Evolutionary conservation across 2,329 filamentous ascomycete genomes (phyloP).

Genomic region (Scytalidium lignicola): DNA sequence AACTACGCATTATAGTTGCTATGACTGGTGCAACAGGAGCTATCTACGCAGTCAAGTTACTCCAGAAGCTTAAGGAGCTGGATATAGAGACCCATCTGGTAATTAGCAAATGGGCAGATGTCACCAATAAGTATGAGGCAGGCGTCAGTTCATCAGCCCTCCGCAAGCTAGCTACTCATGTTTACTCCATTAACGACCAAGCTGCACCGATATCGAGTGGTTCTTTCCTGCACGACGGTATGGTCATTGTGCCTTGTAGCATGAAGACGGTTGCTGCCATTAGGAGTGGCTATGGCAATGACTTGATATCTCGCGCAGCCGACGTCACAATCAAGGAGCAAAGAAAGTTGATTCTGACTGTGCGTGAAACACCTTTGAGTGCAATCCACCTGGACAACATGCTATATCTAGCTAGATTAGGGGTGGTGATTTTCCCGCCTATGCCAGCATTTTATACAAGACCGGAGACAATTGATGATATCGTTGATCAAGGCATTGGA

Average conservation of each 20-base stretch:
- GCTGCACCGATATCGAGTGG: slow-evolving; percentile 40
- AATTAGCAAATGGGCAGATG: slow-evolving; percentile 43
- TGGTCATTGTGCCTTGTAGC: slow-evolving; percentile 43
- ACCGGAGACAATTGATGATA: slow-evolving; percentile 34
- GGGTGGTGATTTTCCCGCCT: slow-evolving; percentile 39
- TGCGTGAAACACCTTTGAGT: slow-evolving; percentile 39
- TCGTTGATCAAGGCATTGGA: slow-evolving; percentile 40
- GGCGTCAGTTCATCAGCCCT: slow-evolving; percentile 33
- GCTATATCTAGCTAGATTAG: slow-evolving; percentile 31
- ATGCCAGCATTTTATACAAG: slow-evolving; percentile 40
- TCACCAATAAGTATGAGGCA: slow-evolving; percentile 43
- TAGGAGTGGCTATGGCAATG: slow-evolving; percentile 35
- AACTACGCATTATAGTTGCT: slow-evolving; percentile 37
- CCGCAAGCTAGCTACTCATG: slow-evolving; percentile 32
- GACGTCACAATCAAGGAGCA: slow-evolving; percentile 43
- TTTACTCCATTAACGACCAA: slow-evolving; percentile 38
- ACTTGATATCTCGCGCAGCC: slow-evolving; percentile 39
- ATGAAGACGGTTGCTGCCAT: slow-evolving; percentile 44
- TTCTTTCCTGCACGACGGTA: slow-evolving; percentile 38
- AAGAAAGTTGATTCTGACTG: slow-evolving; percentile 34
- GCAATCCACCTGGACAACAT: slow-evolving; percentile 43
- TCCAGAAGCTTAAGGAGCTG: slow-evolving; percentile 35
- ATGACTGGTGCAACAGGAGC: slow-evolving; percentile 47
- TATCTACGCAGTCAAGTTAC: slow-evolving; percentile 35
- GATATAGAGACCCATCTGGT: slow-evolving; percentile 44